Percentiles rank a stretch among this genome's conserved stretches.
phyloP scores from a whole-genome alignment of 257 asterid genomes.

The Salvia miltiorrhiza region DNA sequence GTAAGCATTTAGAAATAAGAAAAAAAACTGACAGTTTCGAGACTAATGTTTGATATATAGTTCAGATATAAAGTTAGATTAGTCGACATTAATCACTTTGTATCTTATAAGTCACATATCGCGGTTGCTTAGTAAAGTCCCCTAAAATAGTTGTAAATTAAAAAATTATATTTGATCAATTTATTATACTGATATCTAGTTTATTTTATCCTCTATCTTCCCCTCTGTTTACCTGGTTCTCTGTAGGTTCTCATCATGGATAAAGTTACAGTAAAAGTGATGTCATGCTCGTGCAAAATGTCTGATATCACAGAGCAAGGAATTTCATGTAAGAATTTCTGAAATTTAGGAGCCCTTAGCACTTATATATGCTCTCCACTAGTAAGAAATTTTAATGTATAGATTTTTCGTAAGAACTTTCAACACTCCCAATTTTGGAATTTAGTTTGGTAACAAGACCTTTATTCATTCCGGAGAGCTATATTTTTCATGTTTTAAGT shows the following conservation, averaged over 20 bases:
- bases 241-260: conserved; percentile 93
- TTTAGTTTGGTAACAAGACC: neutral
- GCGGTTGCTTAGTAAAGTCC: neutral
- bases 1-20: neutral
- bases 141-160: neutral
- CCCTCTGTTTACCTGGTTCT: neutral
- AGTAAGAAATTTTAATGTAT: neutral
- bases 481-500: neutral
- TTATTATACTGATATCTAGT: neutral
- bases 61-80: neutral
- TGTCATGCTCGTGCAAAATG: conserved; percentile 93
- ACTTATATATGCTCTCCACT: neutral
- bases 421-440: neutral
- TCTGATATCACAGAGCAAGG: conserved; percentile 92
- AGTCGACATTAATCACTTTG: neutral
- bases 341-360: neutral
- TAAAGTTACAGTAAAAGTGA: conserved; percentile 85
- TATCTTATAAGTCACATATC: neutral
- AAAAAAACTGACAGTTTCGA: neutral
- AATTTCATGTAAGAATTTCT: conserved; percentile 65
- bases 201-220: neutral
- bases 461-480: neutral
- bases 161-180: neutral
- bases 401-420: neutral
- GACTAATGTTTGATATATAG: neutral